Evolutionary conservation across 805 yeast species (phyloP).

Genomic region (Suhomyces kilbournensis): DNA sequence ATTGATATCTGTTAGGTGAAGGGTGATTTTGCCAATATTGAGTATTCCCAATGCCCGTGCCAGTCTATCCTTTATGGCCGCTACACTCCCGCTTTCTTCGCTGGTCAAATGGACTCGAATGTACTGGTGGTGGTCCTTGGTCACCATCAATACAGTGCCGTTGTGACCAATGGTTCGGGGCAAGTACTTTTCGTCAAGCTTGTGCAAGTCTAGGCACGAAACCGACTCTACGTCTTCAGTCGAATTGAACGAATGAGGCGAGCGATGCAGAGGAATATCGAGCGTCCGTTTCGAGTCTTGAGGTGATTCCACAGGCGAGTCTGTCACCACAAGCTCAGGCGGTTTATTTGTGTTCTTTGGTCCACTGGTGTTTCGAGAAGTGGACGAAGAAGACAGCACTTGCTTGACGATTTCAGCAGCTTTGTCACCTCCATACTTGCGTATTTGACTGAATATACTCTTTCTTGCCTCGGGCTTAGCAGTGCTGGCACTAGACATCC

Average conservation of each 20-base stretch:
- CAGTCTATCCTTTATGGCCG: constrained; percentile 38
- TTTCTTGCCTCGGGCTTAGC: constrained; percentile 17
- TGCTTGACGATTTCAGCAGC: constrained; percentile 38
- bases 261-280: background rate
- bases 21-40: constrained; percentile 29
- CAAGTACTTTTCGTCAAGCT: constrained; percentile 24
- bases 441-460: constrained; percentile 38
- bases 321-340: background rate
- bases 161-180: constrained; percentile 15
- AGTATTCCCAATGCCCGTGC: constrained; percentile 36
- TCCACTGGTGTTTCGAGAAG: constrained; percentile 4
- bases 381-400: constrained; percentile 13
- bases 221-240: background rate
- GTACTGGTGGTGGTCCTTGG: constrained; percentile 61
- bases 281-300: background rate
- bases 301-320: background rate
- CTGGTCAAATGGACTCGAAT: constrained; percentile 40
- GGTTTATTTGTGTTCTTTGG: background rate
- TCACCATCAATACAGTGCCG: constrained; percentile 47
- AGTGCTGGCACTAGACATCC: background rate
- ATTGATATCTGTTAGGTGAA: constrained; percentile 69
- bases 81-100: constrained; percentile 16
- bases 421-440: constrained; percentile 40
- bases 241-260: background rate
- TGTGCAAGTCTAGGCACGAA: background rate